phyloP scores from a whole-genome alignment of 257 asterid genomes.

The Nicotiana noctiflora region DNA sequence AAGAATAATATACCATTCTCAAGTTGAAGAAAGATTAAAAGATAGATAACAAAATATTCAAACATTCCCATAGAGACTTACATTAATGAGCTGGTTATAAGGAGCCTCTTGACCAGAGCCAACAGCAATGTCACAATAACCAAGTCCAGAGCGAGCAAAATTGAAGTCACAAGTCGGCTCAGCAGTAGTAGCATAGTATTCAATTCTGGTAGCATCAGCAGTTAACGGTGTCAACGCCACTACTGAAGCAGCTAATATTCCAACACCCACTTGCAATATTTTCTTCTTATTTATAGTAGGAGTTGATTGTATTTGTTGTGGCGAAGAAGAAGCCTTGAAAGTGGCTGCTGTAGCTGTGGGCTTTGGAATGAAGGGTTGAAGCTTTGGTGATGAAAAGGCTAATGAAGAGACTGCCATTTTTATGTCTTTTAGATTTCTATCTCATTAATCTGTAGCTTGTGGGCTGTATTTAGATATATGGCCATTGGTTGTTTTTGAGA shows the following conservation, averaged over 20 bases:
- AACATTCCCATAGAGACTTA: background rate
- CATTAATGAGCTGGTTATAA: conserved; percentile 60
- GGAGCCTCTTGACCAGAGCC: conserved; percentile 82
- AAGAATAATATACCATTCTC: conserved; percentile 8
- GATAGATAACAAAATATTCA: background rate
- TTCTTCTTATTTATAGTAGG: conserved; percentile 31
- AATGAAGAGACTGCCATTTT: conserved; percentile 56
- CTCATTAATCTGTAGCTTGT: background rate
- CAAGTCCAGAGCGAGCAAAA: conserved; percentile 71
- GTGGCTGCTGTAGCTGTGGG: background rate
- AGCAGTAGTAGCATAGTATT: conserved; percentile 76
- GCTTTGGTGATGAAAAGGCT: conserved; percentile 35
- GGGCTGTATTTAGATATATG: too few species aligned
- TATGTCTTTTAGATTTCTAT: background rate
- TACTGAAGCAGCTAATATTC: conserved; percentile 60
- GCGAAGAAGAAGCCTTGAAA: conserved; percentile 31
- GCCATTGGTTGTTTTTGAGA: too few species aligned
- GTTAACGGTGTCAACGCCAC: conserved; percentile 55
- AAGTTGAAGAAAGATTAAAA: background rate
- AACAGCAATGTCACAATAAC: conserved; percentile 69
- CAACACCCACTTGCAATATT: conserved; percentile 45
- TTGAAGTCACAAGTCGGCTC: conserved; percentile 80
- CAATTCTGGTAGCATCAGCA: conserved; percentile 75
- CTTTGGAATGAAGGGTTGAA: conserved; percentile 18
- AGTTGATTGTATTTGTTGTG: conserved; percentile 8